Evolutionary conservation across 73 alveolate species (phyloP).

Genomic region (Uronychia binucleata): DNA sequence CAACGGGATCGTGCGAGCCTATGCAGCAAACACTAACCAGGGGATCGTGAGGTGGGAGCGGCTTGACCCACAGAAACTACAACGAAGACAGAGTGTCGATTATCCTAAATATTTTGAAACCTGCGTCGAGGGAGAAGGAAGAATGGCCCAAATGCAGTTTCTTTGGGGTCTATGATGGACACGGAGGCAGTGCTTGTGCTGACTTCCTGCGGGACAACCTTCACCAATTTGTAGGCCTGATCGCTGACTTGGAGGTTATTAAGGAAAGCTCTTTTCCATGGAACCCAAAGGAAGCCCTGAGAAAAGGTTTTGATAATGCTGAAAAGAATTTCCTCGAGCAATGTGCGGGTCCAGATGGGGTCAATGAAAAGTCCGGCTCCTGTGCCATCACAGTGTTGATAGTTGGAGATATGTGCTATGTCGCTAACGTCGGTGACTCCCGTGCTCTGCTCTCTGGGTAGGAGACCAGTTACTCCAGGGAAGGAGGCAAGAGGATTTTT

Average conservation of each 20-base stretch:
- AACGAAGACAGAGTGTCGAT: conserved; percentile 72
- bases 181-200: conserved; percentile 73
- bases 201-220: conserved; percentile 70
- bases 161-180: conserved; percentile 77
- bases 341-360: conserved; percentile 26
- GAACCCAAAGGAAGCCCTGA: conserved; percentile 57
- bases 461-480: conserved; percentile 71
- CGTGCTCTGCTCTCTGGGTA: conserved; percentile 92
- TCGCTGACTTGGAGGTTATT: too few species aligned
- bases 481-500: conserved; percentile 66
- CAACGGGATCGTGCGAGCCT: conserved; percentile 85
- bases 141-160: conserved; percentile 70
- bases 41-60: conserved; percentile 87
- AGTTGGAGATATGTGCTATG: conserved; percentile 90
- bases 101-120: conserved; percentile 63
- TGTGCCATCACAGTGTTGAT: conserved; percentile 91
- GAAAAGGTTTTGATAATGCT: conserved; percentile 59
- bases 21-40: conserved; percentile 91
- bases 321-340: conserved; percentile 55
- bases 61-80: too few species aligned
- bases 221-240: conserved; percentile 51
- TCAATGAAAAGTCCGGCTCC: conserved; percentile 92
- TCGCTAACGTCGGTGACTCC: conserved; percentile 98
- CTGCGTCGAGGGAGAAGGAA: conserved; percentile 39
- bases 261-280: conserved; percentile 61